phyloP scores from a whole-genome alignment of 371 early-diverging fungal genomes.

The Paraphysoderma sedebokerense region DNA sequence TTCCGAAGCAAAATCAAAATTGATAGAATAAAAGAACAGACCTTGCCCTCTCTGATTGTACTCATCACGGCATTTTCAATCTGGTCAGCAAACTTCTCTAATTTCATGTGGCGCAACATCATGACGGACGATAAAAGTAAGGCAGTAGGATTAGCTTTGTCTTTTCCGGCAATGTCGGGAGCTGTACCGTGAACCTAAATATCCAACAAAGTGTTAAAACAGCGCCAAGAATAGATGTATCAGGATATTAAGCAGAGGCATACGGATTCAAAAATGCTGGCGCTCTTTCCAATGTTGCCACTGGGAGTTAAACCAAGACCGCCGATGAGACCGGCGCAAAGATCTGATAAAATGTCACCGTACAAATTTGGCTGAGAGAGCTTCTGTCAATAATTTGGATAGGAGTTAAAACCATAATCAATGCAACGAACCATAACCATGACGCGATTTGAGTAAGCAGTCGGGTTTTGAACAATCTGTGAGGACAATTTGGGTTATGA shows the following conservation, averaged over 20 bases:
- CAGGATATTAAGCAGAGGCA: neutral
- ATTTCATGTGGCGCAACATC: constrained; percentile 94
- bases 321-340: constrained; percentile 96
- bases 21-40: neutral
- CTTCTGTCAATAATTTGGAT: too few species aligned
- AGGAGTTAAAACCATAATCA: too few species aligned
- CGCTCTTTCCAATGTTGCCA: constrained; percentile 94
- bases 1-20: neutral
- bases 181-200: constrained; percentile 90
- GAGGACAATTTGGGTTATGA: neutral
- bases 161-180: constrained; percentile 92
- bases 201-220: neutral
- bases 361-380: constrained; percentile 98
- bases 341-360: constrained; percentile 94
- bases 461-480: constrained; percentile 89
- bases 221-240: too few species aligned
- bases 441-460: constrained; percentile 72
- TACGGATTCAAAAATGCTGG: constrained; percentile 89
- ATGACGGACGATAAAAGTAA: constrained; percentile 80
- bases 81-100: constrained; percentile 51
- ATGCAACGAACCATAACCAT: too few species aligned
- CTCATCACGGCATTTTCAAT: constrained; percentile 80
- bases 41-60: constrained; percentile 85
- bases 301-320: constrained; percentile 95
- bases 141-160: constrained; percentile 84